phyloP scores from a whole-genome alignment of 352 stramenopile genomes.

The Pythium utonaiense region DNA sequence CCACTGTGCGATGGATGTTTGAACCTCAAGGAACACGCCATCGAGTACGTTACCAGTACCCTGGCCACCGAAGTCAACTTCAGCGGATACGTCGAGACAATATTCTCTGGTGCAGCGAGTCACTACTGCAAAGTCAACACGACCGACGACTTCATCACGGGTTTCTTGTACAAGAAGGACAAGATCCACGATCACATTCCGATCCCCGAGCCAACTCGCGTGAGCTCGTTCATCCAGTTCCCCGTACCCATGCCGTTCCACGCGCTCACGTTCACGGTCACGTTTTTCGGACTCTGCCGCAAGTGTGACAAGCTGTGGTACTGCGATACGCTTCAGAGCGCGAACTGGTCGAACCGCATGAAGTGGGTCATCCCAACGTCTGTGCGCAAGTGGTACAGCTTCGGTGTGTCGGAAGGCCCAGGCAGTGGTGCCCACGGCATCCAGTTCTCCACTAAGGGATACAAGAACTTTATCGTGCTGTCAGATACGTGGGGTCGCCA shows the following conservation, averaged over 20 bases:
- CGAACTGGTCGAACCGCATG: constrained; percentile 86
- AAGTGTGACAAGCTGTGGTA: constrained; percentile 89
- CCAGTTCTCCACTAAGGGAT: constrained; percentile 85
- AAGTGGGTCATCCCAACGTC: constrained; percentile 88
- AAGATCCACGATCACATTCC: constrained; percentile 89
- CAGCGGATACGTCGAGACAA: constrained; percentile 76
- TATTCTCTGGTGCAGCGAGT: constrained; percentile 75
- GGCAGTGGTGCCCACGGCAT: constrained; percentile 81
- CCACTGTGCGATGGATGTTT: constrained; percentile 80
- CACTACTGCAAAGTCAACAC: constrained; percentile 85
- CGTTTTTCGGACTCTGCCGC: constrained; percentile 79
- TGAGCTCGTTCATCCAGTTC: constrained; percentile 88
- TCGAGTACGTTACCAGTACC: constrained; percentile 74
- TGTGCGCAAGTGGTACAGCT: constrained; percentile 86
- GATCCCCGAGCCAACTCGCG: constrained; percentile 78
- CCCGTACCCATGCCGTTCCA: constrained; percentile 87
- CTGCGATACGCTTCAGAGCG: constrained; percentile 77
- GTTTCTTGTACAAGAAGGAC: constrained; percentile 90
- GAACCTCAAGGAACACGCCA: constrained; percentile 70
- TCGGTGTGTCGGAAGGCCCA: constrained; percentile 70
- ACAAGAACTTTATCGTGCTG: constrained; percentile 88
- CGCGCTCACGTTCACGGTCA: constrained; percentile 83
- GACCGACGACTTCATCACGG: constrained; percentile 82
- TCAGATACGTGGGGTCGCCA: constrained; percentile 83
- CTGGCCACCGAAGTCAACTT: constrained; percentile 63